A percentile compares a stretch with the other conserved stretches of the same genome.
These are phyloP conservation scores for Glycine soja DNA, from an alignment of 306 rosid species.

Conservation along the genomic window DNA sequence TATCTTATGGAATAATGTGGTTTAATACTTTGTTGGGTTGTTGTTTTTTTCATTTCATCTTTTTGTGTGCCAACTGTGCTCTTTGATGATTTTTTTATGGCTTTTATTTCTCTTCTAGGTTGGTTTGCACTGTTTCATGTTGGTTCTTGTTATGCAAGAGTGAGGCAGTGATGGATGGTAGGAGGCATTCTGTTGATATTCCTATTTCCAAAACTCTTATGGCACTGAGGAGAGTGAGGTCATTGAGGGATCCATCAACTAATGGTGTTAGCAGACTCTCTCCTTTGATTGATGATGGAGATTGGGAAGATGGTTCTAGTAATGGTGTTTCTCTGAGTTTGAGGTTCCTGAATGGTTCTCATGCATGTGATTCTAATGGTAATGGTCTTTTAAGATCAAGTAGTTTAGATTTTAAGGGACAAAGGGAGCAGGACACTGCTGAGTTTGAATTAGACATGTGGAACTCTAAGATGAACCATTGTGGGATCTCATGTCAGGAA, in stretches of 20 bases:
- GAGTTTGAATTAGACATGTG: conserved; percentile 50
- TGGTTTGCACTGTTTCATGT: conserved; percentile 34
- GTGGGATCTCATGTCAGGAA: conserved; percentile 36
- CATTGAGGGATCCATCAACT: conserved; percentile 92
- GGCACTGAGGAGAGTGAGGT: conserved; percentile 84
- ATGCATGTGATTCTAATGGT: conserved; percentile 54
- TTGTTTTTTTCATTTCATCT: background rate
- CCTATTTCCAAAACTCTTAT: conserved; percentile 85
- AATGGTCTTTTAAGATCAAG: conserved; percentile 47
- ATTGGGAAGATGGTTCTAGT: conserved; percentile 70
- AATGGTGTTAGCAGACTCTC: conserved; percentile 70
- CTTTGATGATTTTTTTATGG: background rate
- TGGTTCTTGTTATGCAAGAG: conserved; percentile 32
- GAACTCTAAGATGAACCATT: conserved; percentile 49
- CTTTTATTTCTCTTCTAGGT: conserved; percentile 39
- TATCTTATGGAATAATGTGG: conserved; percentile 27
- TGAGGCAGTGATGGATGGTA: conserved; percentile 67
- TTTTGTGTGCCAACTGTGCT: conserved; percentile 24
- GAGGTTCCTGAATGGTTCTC: conserved; percentile 55
- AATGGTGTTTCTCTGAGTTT: conserved; percentile 68
- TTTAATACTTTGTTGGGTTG: conserved; percentile 6
- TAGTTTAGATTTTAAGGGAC: conserved; percentile 45
- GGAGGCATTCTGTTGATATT: conserved; percentile 89
- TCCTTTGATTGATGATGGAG: conserved; percentile 65
- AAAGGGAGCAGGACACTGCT: conserved; percentile 48